Conservation (phyloP, 2,329 filamentous ascomycete genomes). For the Sodiomyces alkalinus region DNA sequence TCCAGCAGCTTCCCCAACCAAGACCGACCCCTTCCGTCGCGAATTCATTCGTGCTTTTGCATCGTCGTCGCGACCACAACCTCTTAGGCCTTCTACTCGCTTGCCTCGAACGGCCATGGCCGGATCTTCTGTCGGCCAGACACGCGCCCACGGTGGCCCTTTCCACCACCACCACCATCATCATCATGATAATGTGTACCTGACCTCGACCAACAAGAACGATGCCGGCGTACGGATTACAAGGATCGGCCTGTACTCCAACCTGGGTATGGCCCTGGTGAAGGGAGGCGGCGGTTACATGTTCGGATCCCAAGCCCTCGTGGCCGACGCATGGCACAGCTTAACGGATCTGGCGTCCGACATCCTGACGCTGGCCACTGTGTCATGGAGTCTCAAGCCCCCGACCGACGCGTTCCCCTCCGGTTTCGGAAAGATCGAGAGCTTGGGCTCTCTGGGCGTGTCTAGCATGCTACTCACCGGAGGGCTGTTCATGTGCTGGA, state of each 20-base stretch:
- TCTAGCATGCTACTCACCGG: conserved; percentile 81
- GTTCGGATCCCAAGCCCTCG: conserved; percentile 88
- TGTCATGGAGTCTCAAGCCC: conserved; percentile 80
- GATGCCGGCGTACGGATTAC: conserved; percentile 94
- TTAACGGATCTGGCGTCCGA: conserved; percentile 92
- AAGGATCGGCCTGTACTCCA: conserved; percentile 72
- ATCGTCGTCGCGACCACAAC: too few relatives aligned
- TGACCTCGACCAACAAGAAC: conserved; percentile 69
- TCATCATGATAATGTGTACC: conserved; percentile 72
- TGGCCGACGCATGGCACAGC: conserved; percentile 90
- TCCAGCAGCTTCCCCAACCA: too few relatives aligned
- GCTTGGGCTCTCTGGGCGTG: conserved; percentile 81
- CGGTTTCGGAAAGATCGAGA: conserved; percentile 97
- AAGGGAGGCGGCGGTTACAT: conserved; percentile 87
- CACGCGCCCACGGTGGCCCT: conserved; percentile 34
- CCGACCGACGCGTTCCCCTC: conserved; percentile 73
- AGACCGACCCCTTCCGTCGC: too few relatives aligned
- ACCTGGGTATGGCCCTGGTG: conserved; percentile 83
- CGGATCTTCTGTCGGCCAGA: conserved; percentile 12
- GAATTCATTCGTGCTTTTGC: too few relatives aligned
- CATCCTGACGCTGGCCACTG: conserved; percentile 82
- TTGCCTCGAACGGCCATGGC: too few relatives aligned
- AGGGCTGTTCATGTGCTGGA: conserved; percentile 82
- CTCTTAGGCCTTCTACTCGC: too few relatives aligned
- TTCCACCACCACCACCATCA: conserved; percentile 49